A percentile compares a stretch with the other conserved stretches of the same genome.
These are phyloP conservation scores for Gymnopilus dilepis DNA, from an alignment of 768 basidiomycete genomes.

Conservation along the genomic window DNA sequence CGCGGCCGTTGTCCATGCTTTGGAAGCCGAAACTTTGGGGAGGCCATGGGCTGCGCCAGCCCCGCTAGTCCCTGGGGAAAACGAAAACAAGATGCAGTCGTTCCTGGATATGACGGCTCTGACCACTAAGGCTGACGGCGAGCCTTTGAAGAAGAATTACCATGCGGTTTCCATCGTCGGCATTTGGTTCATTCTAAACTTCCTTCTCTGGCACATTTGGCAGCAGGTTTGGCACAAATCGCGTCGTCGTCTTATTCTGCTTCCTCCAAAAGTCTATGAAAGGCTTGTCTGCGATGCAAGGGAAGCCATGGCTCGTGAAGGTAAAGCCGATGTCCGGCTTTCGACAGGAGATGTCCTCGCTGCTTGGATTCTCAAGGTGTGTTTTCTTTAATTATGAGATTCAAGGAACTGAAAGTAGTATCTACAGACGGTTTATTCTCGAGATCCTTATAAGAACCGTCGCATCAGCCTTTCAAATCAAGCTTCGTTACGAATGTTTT, in stretches of 20 bases:
- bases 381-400: no score
- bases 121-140: neutral
- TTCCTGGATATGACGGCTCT: constrained; percentile 20
- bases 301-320: constrained; percentile 25
- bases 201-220: constrained; percentile 38
- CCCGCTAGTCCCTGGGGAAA: constrained; percentile 33
- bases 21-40: constrained; percentile 42
- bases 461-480: constrained; percentile 40
- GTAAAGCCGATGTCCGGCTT: constrained; percentile 17
- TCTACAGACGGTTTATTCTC: constrained; percentile 35
- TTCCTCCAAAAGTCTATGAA: constrained; percentile 35
- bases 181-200: constrained; percentile 31
- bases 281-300: constrained; percentile 35
- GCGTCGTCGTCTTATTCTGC: constrained; percentile 34
- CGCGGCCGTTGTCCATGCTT: constrained; percentile 38
- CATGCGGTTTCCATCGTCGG: constrained; percentile 34
- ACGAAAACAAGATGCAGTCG: constrained; percentile 37
- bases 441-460: constrained; percentile 28
- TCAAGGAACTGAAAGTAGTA: no score
- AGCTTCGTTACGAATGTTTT: constrained; percentile 38
- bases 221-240: constrained; percentile 42
- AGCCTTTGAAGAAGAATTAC: constrained; percentile 8
- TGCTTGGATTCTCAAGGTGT: constrained; percentile 46
- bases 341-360: constrained; percentile 44
- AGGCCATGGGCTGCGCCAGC: constrained; percentile 41